Percentiles rank a stretch among this genome's conserved stretches.
Evolutionary conservation across 352 stramenopile species (phyloP).

Genomic region (Globisporangium perplexum): DNA sequence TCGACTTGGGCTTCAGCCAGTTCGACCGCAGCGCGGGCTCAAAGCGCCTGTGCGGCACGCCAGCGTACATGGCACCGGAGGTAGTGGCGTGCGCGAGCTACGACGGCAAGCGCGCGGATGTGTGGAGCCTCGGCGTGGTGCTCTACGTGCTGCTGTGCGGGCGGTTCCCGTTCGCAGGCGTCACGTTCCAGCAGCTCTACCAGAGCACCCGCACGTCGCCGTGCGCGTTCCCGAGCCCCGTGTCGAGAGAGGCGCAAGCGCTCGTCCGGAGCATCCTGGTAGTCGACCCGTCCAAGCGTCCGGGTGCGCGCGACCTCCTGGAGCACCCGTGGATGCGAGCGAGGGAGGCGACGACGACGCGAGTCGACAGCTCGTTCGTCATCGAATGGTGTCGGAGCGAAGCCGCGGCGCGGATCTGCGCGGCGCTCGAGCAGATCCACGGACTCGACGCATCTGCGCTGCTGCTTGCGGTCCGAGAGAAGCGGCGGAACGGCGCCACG

Average conservation of each 20-base stretch:
- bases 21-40: slow-evolving; percentile 17
- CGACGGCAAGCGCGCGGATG: slow-evolving; percentile 39
- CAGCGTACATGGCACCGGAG: slow-evolving; percentile 78
- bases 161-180: slow-evolving; percentile 79
- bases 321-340: slow-evolving; percentile 30
- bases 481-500: slow-evolving; percentile 13
- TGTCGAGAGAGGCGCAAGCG: slow-evolving; percentile 33
- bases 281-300: slow-evolving; percentile 34
- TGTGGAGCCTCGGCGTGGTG: slow-evolving; percentile 58
- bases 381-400: slow-evolving; percentile 21
- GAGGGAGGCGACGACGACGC: neutral
- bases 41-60: slow-evolving; percentile 76
- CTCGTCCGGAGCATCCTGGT: slow-evolving; percentile 41
- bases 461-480: neutral
- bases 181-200: slow-evolving; percentile 43
- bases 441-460: slow-evolving; percentile 8
- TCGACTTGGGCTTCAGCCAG: slow-evolving; percentile 73
- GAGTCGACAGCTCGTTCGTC: slow-evolving; percentile 8
- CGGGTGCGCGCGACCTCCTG: slow-evolving; percentile 25
- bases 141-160: slow-evolving; percentile 44
- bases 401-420: slow-evolving; percentile 9
- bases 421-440: slow-evolving; percentile 16
- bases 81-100: slow-evolving; percentile 50
- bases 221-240: slow-evolving; percentile 9
- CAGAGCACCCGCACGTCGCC: slow-evolving; percentile 21